Conservation (phyloP, 345 rosid genomes). For the Lepidium aucheri region DNA sequence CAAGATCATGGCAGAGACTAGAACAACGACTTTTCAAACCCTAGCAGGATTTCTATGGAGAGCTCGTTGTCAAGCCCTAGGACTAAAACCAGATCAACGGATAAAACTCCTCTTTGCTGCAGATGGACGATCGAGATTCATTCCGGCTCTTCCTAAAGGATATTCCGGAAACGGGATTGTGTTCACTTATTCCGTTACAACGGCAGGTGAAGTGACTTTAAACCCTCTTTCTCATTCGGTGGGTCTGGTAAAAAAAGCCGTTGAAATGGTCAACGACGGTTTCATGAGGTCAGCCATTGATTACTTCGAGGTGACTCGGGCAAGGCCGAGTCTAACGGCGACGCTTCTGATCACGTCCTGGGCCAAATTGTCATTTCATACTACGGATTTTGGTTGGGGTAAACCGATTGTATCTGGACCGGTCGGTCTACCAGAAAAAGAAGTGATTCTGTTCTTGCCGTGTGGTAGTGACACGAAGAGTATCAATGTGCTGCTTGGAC, state of each 20-base stretch:
- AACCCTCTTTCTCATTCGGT: conserved; percentile 48
- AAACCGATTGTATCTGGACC: conserved; percentile 70
- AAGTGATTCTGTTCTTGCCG: conserved; percentile 68
- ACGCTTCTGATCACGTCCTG: conserved; percentile 80
- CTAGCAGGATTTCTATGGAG: conserved; percentile 75
- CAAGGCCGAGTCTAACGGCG: conserved; percentile 71
- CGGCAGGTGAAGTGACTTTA: conserved; percentile 55
- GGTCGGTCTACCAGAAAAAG: conserved; percentile 81
- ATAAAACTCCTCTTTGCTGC: conserved; percentile 80
- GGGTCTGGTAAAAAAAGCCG: conserved; percentile 49
- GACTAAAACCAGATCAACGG: conserved; percentile 54
- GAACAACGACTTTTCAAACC: conserved; percentile 67
- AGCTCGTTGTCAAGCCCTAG: conserved; percentile 59
- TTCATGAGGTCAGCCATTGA: conserved; percentile 88
- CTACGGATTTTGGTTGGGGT: conserved; percentile 92
- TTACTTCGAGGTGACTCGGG: conserved; percentile 72
- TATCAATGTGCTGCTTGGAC: conserved; percentile 69
- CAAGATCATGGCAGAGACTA: conserved; percentile 44
- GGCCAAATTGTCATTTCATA: conserved; percentile 69
- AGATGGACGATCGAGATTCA: conserved; percentile 64
- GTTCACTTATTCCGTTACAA: conserved; percentile 47
- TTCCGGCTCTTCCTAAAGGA: conserved; percentile 58
- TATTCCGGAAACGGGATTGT: conserved; percentile 76
- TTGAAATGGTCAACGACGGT: conserved; percentile 52
- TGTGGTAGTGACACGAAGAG: conserved; percentile 51